Base-by-base conservation (phyloP, 2,329 filamentous ascomycete genomes). In the Epichloe glyceriae region DNA sequence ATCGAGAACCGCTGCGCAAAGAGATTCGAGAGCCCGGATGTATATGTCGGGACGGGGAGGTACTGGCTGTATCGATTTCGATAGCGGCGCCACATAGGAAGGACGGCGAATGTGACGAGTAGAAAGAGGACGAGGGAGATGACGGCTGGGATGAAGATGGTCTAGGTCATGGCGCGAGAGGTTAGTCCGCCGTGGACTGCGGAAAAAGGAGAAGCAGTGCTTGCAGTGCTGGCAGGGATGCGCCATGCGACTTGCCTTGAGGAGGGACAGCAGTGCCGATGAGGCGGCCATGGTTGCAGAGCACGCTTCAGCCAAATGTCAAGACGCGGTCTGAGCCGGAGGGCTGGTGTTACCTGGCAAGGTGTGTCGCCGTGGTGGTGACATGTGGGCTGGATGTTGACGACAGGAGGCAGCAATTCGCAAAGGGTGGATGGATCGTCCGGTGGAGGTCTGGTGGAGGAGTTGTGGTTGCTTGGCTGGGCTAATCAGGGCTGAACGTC, bases 1-100 rank as follows among this genome's bases (percentile, higher is more conserved):
- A 56, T 56, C 39, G 64, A 51, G 41, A 67, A 56, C 34, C 62
- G 61, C 38, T 56, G 54, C n/a, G 60, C 55, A 54, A 79, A 59
- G 54, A 78, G 71, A 46, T 75, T 68, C 30, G 80, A 74, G 22
- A 82, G 57, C 54, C 79, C 70, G 7, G 70, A 67, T 5, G 76
- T 82, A 47, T 75, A 75, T 47, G 71, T 76, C 20, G 78, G 78
- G 53, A 88, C 68, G 0, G 85, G 85, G 2, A 88, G 77, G 62
- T 89, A 89, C 54, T 86, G 82, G 61, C 80, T 77, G 65, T 88
- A 88, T 53, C 84, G 80, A 58, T 75, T 76, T 55, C 79, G 81
- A 65, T 87, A 86, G 51, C 75, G 78, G 46, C 79, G 82, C 77
- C 85, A 86, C 53, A 85, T 62, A 2, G 86, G 86, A 26, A 86